These are phyloP conservation scores for Trichophyton schoenleinii DNA, from an alignment of 2,329 filamentous ascomycete species.

Conservation along the genomic window DNA sequence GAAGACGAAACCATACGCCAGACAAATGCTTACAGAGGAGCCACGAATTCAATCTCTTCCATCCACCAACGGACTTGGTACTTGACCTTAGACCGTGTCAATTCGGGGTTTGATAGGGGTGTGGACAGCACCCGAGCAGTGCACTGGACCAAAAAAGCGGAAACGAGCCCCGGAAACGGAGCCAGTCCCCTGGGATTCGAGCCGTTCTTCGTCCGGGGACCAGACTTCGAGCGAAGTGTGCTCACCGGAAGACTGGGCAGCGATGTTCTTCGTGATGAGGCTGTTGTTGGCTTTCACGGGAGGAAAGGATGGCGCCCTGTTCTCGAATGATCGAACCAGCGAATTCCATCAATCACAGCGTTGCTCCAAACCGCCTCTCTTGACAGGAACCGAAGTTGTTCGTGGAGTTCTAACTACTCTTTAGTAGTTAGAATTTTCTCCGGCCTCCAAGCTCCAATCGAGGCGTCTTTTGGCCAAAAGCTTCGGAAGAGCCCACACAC, in stretches of 20 bases:
- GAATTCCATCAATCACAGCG: not conserved
- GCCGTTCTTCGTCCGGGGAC: constrained; percentile 50
- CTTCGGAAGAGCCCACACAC: not conserved
- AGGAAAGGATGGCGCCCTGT: constrained; percentile 48
- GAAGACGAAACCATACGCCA: constrained; percentile 44
- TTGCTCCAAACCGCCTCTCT: not conserved
- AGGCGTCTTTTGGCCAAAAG: not conserved
- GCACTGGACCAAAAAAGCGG: constrained; percentile 12
- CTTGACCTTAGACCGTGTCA: constrained; percentile 47
- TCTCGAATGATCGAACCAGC: constrained; percentile 8
- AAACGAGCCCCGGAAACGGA: constrained; percentile 20
- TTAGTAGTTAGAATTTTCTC: too few species aligned
- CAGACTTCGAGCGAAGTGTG: constrained; percentile 51
- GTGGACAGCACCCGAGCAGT: constrained; percentile 2
- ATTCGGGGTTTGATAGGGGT: constrained; percentile 42
- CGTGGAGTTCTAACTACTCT: not conserved
- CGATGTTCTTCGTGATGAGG: constrained; percentile 51
- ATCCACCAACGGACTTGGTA: constrained; percentile 58
- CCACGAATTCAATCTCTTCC: constrained; percentile 52
- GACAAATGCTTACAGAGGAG: constrained; percentile 55
- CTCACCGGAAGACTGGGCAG: constrained; percentile 49
- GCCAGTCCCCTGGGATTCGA: constrained; percentile 32
- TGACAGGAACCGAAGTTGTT: not conserved
- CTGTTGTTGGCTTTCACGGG: constrained; percentile 43
- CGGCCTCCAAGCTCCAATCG: not conserved